A percentile compares a stretch with the other conserved stretches of the same genome.
These are phyloP conservation scores for Salix koriyanagi DNA, from an alignment of 345 rosid genomes.

Conservation along the genomic window DNA sequence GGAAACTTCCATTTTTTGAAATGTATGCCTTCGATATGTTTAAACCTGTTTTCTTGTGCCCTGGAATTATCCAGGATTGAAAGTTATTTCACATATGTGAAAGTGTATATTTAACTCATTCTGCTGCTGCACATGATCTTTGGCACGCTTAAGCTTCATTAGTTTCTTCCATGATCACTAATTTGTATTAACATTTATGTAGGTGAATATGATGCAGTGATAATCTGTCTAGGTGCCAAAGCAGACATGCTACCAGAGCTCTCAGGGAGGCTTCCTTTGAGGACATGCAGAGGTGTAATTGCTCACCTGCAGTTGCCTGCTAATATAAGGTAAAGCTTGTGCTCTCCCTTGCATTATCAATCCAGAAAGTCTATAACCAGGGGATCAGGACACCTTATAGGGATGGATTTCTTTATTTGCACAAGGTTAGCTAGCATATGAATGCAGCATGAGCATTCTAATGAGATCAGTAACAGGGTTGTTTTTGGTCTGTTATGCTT, in stretches of 20 bases:
- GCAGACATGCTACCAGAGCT: slow-evolving; percentile 63
- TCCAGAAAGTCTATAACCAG: background rate
- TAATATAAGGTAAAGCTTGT: slow-evolving; percentile 35
- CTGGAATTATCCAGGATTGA: background rate
- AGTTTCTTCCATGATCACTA: background rate
- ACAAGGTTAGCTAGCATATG: background rate
- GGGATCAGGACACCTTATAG: background rate
- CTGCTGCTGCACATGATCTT: background rate
- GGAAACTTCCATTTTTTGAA: no score
- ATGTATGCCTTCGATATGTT: background rate
- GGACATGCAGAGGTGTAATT: slow-evolving; percentile 86
- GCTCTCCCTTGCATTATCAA: background rate
- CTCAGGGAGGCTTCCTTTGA: slow-evolving; percentile 75
- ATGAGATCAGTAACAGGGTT: background rate
- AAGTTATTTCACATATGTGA: background rate
- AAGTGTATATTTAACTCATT: background rate
- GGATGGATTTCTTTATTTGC: background rate
- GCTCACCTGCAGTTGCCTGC: slow-evolving; percentile 58
- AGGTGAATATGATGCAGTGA: slow-evolving; percentile 74
- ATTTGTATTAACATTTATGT: slow-evolving; percentile 2
- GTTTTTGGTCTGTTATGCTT: background rate
- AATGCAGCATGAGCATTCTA: background rate
- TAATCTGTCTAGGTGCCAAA: slow-evolving; percentile 83
- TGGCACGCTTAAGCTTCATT: background rate
- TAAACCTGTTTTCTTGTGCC: background rate